Evolutionary conservation across 768 basidiomycete genomes (phyloP), one percentile per base, ranked within the genome.

Genomic region (Phlebiopsis flavidoalba): DNA sequence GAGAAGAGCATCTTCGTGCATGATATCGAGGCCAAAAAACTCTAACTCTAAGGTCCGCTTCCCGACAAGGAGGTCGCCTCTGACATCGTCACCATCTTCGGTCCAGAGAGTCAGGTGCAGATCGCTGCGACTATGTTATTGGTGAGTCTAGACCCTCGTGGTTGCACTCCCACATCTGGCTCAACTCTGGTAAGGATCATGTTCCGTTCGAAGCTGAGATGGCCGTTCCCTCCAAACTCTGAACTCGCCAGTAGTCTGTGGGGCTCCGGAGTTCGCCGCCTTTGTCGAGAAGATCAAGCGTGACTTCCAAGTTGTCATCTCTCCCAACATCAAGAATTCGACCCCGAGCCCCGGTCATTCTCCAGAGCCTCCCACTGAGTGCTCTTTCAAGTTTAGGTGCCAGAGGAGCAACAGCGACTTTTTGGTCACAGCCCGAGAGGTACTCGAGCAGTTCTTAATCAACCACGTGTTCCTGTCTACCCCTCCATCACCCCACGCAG

Each of bases 1-100:
- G 96, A 99, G 76, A 98, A 97, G 77, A 86, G 85, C 67, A 96
- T 98, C 65, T 97, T 98, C 74, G 94, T 98, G 57, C 94, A 87
- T 68, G 95, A 99, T 71, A 98, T 98, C 67, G 95, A 98, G 75
- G 82, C 83, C 47, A 98, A 98, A 80, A 98, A n/a, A n/a, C n/a
- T n/a, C 95, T 11, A 97, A 96, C 70, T 97, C 93, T 37, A 85
- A 83, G 37, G 90, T 99, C 59, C 82, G 88, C 49, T 95, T 96
- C 80, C 94, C 94, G 8, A 93, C 75, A 95, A 95, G 73, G 93
- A 95, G 74, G 85, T 84, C 0, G 93, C 94, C n/a, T 91, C 92
- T 58, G 96, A 99, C 71, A 82, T 95, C 17, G 92, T 98, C 47
- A 89, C 86, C n/a, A 93, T 98, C 66, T 98, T 93, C 71, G 96